A percentile compares a stretch with the other conserved stretches of the same genome.
These are phyloP conservation scores for Diutina mesorugosa DNA, from an alignment of 1,139 yeast genomes.

Conservation along the genomic window DNA sequence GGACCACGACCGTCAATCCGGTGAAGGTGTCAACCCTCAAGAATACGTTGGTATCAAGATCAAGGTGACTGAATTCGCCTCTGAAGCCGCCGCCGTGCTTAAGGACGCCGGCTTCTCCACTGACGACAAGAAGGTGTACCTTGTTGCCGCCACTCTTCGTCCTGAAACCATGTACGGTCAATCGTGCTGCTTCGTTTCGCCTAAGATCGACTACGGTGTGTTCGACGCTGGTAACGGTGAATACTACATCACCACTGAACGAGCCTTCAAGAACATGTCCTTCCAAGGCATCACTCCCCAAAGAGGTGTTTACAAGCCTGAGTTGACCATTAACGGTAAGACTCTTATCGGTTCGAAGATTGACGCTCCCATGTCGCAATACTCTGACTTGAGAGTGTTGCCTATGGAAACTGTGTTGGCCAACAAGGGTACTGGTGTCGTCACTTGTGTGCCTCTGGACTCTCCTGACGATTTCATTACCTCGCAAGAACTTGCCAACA, in stretches of 20 bases:
- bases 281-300: constrained; percentile 86
- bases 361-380: constrained; percentile 64
- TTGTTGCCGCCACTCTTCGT: constrained; percentile 95
- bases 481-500: constrained; percentile 67
- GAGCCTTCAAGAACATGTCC: constrained; percentile 98
- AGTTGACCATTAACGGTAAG: constrained; percentile 52
- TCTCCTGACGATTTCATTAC: constrained; percentile 96
- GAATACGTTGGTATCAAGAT: constrained; percentile 93
- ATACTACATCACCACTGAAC: constrained; percentile 79
- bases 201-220: constrained; percentile 84
- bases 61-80: constrained; percentile 47
- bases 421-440: constrained; percentile 96
- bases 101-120: constrained; percentile 31
- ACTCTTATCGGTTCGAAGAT: constrained; percentile 77
- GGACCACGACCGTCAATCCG: constrained; percentile 96
- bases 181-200: constrained; percentile 95
- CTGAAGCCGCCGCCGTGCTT: constrained; percentile 39
- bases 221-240: constrained; percentile 74
- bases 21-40: constrained; percentile 96
- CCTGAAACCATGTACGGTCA: constrained; percentile 99
- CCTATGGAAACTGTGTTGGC: constrained; percentile 98
- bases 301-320: constrained; percentile 66
- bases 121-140: constrained; percentile 50
- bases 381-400: constrained; percentile 64
- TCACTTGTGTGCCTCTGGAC: constrained; percentile 96